These are phyloP conservation scores for Suillus americanus DNA, from an alignment of 768 basidiomycete species.

Conservation along the genomic window DNA sequence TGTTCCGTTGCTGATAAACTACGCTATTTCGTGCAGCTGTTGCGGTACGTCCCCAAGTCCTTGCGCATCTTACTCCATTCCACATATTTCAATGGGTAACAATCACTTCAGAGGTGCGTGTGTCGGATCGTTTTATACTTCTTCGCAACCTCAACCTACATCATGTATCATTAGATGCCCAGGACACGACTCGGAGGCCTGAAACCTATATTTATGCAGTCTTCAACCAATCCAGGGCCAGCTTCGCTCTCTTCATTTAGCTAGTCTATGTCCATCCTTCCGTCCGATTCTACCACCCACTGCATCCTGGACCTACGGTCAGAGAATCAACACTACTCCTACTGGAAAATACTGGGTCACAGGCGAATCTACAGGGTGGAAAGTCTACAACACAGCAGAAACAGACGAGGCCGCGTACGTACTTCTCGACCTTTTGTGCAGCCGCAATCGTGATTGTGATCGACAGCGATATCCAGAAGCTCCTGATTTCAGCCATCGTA, in stretches of 20 bases:
- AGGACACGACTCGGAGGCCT: too few relatives aligned
- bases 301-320: slow-evolving; percentile 30
- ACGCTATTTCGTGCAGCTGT: background rate
- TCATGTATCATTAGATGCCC: too few relatives aligned
- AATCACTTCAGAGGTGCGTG: background rate
- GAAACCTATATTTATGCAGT: too few relatives aligned
- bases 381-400: too few relatives aligned
- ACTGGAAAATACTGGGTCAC: slow-evolving; percentile 21
- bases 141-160: too few relatives aligned
- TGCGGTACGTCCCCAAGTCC: background rate
- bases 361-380: too few relatives aligned
- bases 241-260: background rate
- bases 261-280: slow-evolving; percentile 17
- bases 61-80: background rate
- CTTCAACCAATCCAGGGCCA: background rate
- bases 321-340: slow-evolving; percentile 24
- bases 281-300: slow-evolving; percentile 20
- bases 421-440: too few relatives aligned
- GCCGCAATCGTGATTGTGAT: too few relatives aligned
- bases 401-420: too few relatives aligned
- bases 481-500: too few relatives aligned
- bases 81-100: background rate
- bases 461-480: too few relatives aligned
- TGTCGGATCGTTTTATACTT: too few relatives aligned
- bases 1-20: background rate